Evolutionary conservation across 371 early-diverging fungal species (phyloP).

Genomic region (Mortierella sp.): DNA sequence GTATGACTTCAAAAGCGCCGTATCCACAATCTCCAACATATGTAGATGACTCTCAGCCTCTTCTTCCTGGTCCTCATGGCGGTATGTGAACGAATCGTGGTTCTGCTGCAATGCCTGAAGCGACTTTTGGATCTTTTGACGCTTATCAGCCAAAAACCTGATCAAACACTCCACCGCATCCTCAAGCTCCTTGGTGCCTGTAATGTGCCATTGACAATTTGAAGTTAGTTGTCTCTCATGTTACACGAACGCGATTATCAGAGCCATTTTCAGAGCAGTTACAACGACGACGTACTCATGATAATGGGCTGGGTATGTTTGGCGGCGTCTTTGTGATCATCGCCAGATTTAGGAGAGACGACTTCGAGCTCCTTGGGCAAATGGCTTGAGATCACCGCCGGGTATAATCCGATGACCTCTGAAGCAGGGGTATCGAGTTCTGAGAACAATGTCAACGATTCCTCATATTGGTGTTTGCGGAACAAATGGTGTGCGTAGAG

Average conservation of each 20-base stretch:
- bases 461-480: conserved; percentile 81
- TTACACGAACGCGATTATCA: neutral
- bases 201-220: neutral
- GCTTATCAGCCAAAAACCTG: conserved; percentile 80
- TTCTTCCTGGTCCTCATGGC: conserved; percentile 56
- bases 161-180: conserved; percentile 77
- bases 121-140: conserved; percentile 66
- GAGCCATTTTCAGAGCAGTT: neutral
- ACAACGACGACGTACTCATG: conserved; percentile 36
- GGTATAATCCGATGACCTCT: conserved; percentile 89
- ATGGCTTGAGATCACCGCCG: conserved; percentile 74
- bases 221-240: neutral
- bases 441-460: conserved; percentile 81
- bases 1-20: conserved; percentile 89
- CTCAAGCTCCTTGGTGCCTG: conserved; percentile 63
- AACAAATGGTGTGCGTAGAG: conserved; percentile 92
- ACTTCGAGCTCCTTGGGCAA: conserved; percentile 35
- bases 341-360: conserved; percentile 21
- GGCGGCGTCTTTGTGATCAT: conserved; percentile 13
- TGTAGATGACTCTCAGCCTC: conserved; percentile 60
- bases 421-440: conserved; percentile 87
- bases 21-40: conserved; percentile 89
- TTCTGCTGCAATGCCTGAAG: conserved; percentile 30
- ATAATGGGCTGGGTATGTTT: conserved; percentile 37
- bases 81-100: conserved; percentile 39